Conservation (phyloP, 2,329 filamentous ascomycete genomes). For the Pezicula carpinea region DNA sequence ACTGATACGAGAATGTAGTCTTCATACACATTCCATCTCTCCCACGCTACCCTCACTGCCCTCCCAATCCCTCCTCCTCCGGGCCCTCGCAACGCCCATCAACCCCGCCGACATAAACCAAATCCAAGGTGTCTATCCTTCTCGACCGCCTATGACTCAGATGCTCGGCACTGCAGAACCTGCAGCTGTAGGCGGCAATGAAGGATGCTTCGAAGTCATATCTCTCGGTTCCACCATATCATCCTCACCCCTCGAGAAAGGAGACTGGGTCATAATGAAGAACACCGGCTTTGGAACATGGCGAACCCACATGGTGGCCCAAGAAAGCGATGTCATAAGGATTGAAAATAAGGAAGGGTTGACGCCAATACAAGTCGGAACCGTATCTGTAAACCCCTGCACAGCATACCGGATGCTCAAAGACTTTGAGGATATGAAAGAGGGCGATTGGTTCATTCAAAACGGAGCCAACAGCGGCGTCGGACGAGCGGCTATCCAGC, state of each 20-base stretch:
- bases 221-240: conserved; percentile 55
- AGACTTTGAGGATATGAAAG: conserved; percentile 62
- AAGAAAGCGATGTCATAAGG: conserved; percentile 57
- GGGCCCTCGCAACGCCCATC: conserved; percentile 84
- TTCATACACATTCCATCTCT: conserved; percentile 74
- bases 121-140: conserved; percentile 93
- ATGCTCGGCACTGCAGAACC: conserved; percentile 72
- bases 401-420: conserved; percentile 91
- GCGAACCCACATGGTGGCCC: conserved; percentile 80
- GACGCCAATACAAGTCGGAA: conserved; percentile 74
- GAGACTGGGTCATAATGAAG: conserved; percentile 93
- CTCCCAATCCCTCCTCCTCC: conserved; percentile 64
- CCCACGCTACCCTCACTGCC: conserved; percentile 69
- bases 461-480: conserved; percentile 96
- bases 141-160: conserved; percentile 72
- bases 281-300: conserved; percentile 84
- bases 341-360: conserved; percentile 68
- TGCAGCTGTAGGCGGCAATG: conserved; percentile 79
- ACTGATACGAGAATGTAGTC: conserved; percentile 31
- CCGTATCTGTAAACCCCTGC: conserved; percentile 87
- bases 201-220: conserved; percentile 89
- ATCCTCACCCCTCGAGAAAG: conserved; percentile 53
- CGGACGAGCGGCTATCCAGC: conserved; percentile 84
- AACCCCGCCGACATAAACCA: conserved; percentile 98
- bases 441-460: conserved; percentile 94